These are phyloP conservation scores for Colletotrichum sp. DNA, from an alignment of 2,329 filamentous ascomycete genomes.

Conservation along the genomic window DNA sequence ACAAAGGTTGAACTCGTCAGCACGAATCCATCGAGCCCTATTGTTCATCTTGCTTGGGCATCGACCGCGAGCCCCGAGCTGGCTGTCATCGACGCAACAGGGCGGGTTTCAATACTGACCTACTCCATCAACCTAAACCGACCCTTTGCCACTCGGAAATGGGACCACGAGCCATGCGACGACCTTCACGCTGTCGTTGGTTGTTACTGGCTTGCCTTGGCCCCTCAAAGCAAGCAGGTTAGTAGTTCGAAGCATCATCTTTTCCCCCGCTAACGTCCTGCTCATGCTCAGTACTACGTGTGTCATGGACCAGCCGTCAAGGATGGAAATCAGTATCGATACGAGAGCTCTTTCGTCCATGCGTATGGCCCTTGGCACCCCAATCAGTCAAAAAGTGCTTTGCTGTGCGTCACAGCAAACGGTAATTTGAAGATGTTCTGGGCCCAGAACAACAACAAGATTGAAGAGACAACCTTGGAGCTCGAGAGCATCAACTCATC, in stretches of 20 bases:
- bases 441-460: slow-evolving; percentile 73
- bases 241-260: slow-evolving; percentile 16
- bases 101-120: slow-evolving; percentile 76
- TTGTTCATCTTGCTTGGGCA: slow-evolving; percentile 86
- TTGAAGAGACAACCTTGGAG: slow-evolving; percentile 75
- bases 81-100: slow-evolving; percentile 80
- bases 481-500: slow-evolving; percentile 75
- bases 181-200: slow-evolving; percentile 82
- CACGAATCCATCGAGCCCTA: slow-evolving; percentile 65
- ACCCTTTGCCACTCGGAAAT: slow-evolving; percentile 65
- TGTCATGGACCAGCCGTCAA: slow-evolving; percentile 69
- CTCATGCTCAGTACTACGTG: slow-evolving; percentile 41
- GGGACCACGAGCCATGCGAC: slow-evolving; percentile 71
- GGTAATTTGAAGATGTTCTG: slow-evolving; percentile 79
- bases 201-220: slow-evolving; percentile 80
- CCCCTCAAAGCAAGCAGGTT: slow-evolving; percentile 49
- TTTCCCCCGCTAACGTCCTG: neutral
- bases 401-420: slow-evolving; percentile 78
- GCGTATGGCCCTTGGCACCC: slow-evolving; percentile 77
- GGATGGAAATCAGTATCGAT: slow-evolving; percentile 68
- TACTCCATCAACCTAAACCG: slow-evolving; percentile 77
- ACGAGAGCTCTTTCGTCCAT: slow-evolving; percentile 69
- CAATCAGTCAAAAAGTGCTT: slow-evolving; percentile 70
- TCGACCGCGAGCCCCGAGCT: slow-evolving; percentile 75
- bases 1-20: slow-evolving; percentile 66